Base-by-base conservation (phyloP, 1,284 basidiomycete species). In the Irpex lacteus region DNA sequence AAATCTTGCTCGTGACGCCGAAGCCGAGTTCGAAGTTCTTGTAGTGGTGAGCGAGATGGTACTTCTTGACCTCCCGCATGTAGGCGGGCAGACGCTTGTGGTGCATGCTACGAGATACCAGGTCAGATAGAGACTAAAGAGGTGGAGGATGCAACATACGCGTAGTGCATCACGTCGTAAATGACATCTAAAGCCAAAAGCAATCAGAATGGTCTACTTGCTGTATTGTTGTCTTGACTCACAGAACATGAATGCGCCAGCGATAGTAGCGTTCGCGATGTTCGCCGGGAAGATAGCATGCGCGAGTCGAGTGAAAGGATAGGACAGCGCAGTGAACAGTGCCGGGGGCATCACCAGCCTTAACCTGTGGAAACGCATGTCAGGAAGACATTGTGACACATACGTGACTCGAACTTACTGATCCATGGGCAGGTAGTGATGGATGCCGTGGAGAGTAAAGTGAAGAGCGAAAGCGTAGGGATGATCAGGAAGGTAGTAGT, bases 11-110 rank as follows among this genome's bases (percentile, higher is more conserved):
- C 4, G 92, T 98, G 19, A 99, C 97, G 58, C 97, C 97, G 73
- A 97, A 99, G n/a, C 96, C 97, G 58, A 98, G 89, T 75, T 98
- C 96, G 74, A 95, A 98, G 83, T 98, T 96, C 80, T 97, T 96
- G 83, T 96, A 98, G 77, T 98, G 97, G 74, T 98, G 96, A n/a
- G 95, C 95, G 68, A 99, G 87, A 73, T 99, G 97, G 74, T 98
- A 98, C 75, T 93, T 92, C 84, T 99, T 99, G 90, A 95, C 91
- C 75, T 96, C 89, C 63, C 85, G 85, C 77, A 98, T 78, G 79
- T 98, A 98, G 54, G 87, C 80, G 0, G 96, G 96, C 34, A 99
- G 86, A 68, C 83, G 88, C n/a, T 91, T 92, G 80, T 96, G 95
- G 74, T 96, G 95, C 60, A 96, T 81, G 18, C 90, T 91, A 63